Base-by-base conservation (phyloP, 139 green algal genomes). In the Coelastrella sp. region DNA sequence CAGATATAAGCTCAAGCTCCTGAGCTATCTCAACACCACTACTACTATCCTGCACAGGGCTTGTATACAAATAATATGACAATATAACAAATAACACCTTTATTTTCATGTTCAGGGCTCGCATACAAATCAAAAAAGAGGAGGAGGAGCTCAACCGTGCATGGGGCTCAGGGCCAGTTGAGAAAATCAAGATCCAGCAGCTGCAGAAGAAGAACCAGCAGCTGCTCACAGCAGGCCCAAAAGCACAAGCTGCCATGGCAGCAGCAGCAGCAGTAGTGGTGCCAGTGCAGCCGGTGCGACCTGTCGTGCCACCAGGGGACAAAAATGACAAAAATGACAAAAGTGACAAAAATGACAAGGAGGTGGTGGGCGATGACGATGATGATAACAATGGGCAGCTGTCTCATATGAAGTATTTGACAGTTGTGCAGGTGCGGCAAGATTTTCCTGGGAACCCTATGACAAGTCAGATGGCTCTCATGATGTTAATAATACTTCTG, bases 41-140 rank as follows among this genome's bases (percentile, higher is more conserved):
- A 49, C 35, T 49, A 49, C 35, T 49, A 5, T 49, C 35, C 3
- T 49, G 35, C 35, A 3, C 35, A 49, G 35, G 35, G 35, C 35
- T 1, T 49, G 35, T 49, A 49, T 49, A 49, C 35, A 49, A 49
- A 49, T 49, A 49, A 5, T 49, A 49, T 49, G 3, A 49, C 3
- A 49, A 49, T 1, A 49, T 49, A 49, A 49, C 35, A 49, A 49
- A 3, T 49, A 49, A 49, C 65, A 73, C 4, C 4, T 22, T 82
- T 49, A 49, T 49, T 49, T 49, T 49, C 35, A 49, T 14, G 4
- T 65, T 19, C 66, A 84, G 82, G 70, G 80, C 80, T 11, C 86
- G 61, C 72, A 78, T 87, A 17, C 92, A 97, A 91, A 88, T 97
- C 15, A 94, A 94, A 79, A 98, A 98, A 93, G 94, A 96, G 11